Conservation (phyloP, 2,329 filamentous ascomycete species). For the Thielaviopsis musarum region DNA sequence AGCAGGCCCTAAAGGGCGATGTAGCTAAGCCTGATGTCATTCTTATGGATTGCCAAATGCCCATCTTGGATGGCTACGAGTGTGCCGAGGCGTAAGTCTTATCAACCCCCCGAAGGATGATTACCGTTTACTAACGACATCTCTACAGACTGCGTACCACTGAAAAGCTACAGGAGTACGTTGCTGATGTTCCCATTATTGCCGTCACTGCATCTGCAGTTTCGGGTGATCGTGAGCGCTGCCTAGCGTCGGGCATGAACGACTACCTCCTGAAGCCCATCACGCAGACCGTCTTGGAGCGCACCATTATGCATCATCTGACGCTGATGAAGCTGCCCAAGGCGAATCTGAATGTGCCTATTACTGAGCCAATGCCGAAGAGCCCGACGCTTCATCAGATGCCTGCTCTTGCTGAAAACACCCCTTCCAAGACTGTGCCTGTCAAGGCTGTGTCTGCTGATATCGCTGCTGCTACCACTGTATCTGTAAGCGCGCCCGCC, state of each 20-base stretch:
- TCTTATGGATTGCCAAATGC: constrained; percentile 64
- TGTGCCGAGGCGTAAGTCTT: constrained; percentile 43
- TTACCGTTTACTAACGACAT: constrained; percentile 29
- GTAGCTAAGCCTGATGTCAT: constrained; percentile 53
- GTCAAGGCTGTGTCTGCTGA: neutral
- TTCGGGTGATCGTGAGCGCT: constrained; percentile 60
- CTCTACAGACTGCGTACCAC: constrained; percentile 34
- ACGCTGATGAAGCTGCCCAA: neutral
- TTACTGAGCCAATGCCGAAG: neutral
- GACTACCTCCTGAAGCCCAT: constrained; percentile 62
- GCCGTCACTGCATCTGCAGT: constrained; percentile 73
- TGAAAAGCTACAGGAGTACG: constrained; percentile 20
- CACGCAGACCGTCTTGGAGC: constrained; percentile 23
- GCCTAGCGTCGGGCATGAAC: constrained; percentile 58
- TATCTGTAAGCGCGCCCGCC: neutral
- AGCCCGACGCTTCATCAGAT: neutral
- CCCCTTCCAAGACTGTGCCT: neutral
- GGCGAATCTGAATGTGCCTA: neutral
- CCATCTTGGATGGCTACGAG: constrained; percentile 60
- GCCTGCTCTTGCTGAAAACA: neutral
- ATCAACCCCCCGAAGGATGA: neutral
- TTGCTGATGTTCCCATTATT: constrained; percentile 52
- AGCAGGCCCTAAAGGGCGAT: constrained; percentile 32
- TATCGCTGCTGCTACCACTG: too few species aligned
- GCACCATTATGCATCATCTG: constrained; percentile 5